Conservation (phyloP, 768 basidiomycete species). For the Agaricus blazei region DNA sequence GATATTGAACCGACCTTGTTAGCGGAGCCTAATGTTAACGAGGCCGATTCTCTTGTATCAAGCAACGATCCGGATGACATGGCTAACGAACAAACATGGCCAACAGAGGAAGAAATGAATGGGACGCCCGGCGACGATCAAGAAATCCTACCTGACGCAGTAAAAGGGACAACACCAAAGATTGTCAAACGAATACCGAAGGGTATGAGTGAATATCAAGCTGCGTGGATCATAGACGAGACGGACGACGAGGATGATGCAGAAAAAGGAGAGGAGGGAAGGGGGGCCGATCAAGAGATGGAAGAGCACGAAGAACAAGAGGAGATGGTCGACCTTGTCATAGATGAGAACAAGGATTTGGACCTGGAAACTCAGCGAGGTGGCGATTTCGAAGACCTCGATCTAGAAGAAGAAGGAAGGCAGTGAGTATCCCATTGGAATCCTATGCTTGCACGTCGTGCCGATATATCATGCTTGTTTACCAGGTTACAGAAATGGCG, state of each 20-base stretch:
- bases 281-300: slow-evolving; percentile 32
- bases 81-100: slow-evolving; percentile 97
- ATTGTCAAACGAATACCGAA: slow-evolving; percentile 82
- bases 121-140: slow-evolving; percentile 25
- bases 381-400: slow-evolving; percentile 70
- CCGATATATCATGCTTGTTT: neutral
- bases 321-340: slow-evolving; percentile 54
- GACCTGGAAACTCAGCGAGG: slow-evolving; percentile 49
- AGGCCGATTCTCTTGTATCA: slow-evolving; percentile 83
- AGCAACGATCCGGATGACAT: slow-evolving; percentile 86
- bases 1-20: slow-evolving; percentile 63
- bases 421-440: slow-evolving; percentile 50
- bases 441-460: neutral
- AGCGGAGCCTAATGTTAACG: slow-evolving; percentile 55
- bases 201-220: slow-evolving; percentile 96
- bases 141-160: slow-evolving; percentile 55
- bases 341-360: slow-evolving; percentile 55
- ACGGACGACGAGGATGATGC: slow-evolving; percentile 50
- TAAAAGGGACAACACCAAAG: slow-evolving; percentile 71
- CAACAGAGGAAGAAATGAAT: slow-evolving; percentile 92
- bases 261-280: slow-evolving; percentile 36
- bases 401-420: slow-evolving; percentile 78
- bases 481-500: slow-evolving; percentile 66
- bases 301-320: slow-evolving; percentile 43
- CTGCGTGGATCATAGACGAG: slow-evolving; percentile 92